Evolutionary conservation across 1,284 basidiomycete genomes (phyloP), one percentile per base, ranked within the genome.

Genomic region (Moniliophthora roreri): DNA sequence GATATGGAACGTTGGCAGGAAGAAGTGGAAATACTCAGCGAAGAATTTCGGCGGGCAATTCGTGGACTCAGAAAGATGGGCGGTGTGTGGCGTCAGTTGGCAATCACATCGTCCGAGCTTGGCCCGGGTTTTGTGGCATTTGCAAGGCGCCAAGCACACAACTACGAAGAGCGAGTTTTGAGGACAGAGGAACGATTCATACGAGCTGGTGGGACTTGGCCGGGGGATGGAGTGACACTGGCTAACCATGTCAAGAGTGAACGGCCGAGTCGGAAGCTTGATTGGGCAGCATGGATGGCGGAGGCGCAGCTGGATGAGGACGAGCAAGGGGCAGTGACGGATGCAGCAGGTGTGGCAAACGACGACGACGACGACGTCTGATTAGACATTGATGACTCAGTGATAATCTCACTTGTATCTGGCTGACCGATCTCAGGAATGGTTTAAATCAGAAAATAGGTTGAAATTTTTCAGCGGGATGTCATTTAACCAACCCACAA

Each of bases 1-100:
- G 45, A 47, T 21, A 15, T 47, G 23, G 23, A 47, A 20, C 7
- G 45, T 15, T 47, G 45, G 45, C 45, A 34, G 28, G 45, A 47
- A 32, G 45, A 26, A n/a, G 24, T 47, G 4, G 45, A 47, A 18
- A 47, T 47, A 3, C 23, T 28, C 8, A 16, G 28, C 21, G 45
- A 26, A 28, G 45, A 47, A 20, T 47, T 47, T n/a, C 20, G 28
- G 20, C 45, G 24, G 13, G 8, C 10, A 18, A n/a, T 32, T 32
- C 20, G 24, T n/a, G 45, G 45, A 20, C 32, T 47, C 20, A 28
- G 8, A 13, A 47, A 47, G 24, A 47, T 47, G 45, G 45, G 21
- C 16, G 24, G 11, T 3, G 45, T 24, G 13, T 47, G 45, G 45
- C 7, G 11, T 16, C 15, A 28, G 28, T 16, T 47, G 7, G 20